These are phyloP conservation scores for Phenoliferia sp. DNA, from an alignment of 1,284 basidiomycete genomes.

Conservation along the genomic window DNA sequence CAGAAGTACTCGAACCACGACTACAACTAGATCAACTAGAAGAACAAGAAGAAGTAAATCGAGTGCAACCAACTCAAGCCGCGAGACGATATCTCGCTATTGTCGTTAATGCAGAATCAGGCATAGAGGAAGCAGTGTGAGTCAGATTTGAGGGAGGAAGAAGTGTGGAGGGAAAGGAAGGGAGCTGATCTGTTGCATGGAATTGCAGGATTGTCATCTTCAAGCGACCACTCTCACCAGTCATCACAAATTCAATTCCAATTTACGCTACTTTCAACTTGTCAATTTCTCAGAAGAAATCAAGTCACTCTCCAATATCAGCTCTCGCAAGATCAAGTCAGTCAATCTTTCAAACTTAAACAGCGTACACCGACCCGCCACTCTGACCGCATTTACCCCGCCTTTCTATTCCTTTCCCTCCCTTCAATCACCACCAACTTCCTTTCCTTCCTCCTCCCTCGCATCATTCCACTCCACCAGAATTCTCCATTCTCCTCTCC, in stretches of 20 bases:
- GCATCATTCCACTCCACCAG: slow-evolving; percentile 3
- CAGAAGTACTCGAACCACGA: not conserved
- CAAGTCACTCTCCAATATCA: not conserved
- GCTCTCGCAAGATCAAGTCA: not conserved
- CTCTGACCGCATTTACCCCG: not conserved
- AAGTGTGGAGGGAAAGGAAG: not conserved
- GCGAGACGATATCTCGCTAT: slow-evolving; percentile 1
- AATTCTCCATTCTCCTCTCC: not conserved
- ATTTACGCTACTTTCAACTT: slow-evolving; percentile 4
- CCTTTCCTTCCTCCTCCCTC: not conserved
- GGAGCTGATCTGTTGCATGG: not conserved
- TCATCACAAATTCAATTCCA: not conserved
- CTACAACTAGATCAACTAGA: not conserved
- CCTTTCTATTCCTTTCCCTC: not conserved
- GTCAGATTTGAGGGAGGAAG: not conserved
- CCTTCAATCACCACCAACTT: not conserved
- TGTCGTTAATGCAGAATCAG: not conserved
- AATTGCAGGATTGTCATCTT: slow-evolving; percentile 5
- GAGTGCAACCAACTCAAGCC: not conserved
- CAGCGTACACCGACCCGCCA: not conserved
- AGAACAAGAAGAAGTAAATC: not conserved
- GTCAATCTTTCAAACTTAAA: no score
- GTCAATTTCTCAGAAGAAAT: slow-evolving; percentile 1
- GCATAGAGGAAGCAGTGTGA: not conserved
- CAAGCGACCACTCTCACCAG: slow-evolving; percentile 1